Evolutionary conservation across 257 asterid genomes (phyloP), one percentile per base, ranked within the genome.

Genomic region (Nicotiana otophora): DNA sequence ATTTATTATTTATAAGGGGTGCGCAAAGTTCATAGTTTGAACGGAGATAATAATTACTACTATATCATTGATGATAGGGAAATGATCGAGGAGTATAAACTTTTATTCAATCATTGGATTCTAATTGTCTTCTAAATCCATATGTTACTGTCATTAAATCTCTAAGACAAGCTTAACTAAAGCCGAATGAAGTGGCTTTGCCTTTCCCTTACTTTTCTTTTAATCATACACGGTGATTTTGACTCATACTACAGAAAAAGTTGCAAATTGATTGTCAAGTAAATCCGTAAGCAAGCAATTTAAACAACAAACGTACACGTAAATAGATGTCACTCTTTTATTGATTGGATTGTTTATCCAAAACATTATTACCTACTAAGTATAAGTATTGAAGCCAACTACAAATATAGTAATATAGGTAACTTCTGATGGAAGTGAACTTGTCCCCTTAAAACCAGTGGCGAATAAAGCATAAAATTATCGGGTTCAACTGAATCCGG

Each of bases 81-180:
- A 39, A 61, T 11, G 12, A 31, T 31, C 4, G 34, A 23, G 58
- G 23, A 42, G 30, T 72, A 23, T 46, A 34, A 7, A 69, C 46
- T 62, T 55, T 20, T 55, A 74, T 69, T 33, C 81, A 72, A 82
- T 82, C 81, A 82, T 82, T 82, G 63, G 75, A 57, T 42, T 28
- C 63, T 77, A 30, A 33, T n/a, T 82, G 28, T 46, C 62, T 74
- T 60, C 74, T 63, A 72, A 72, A 82, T 42, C 12, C 14, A 61
- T 23, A 58, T 26, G 55, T 20, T 11, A 42, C 64, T 28, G 63
- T 46, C 54, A 75, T 14, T 9, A 81, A 31, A 48, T 58, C n/a
- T 23, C 28, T 60, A 70, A 70, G n/a, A 42, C 8, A 46, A 48
- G 62, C 5, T 48, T 14, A 48, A 16, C 15, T 60, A 26, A 48